phyloP scores from a whole-genome alignment of 345 rosid genomes.

The Corchorus capsularis region DNA sequence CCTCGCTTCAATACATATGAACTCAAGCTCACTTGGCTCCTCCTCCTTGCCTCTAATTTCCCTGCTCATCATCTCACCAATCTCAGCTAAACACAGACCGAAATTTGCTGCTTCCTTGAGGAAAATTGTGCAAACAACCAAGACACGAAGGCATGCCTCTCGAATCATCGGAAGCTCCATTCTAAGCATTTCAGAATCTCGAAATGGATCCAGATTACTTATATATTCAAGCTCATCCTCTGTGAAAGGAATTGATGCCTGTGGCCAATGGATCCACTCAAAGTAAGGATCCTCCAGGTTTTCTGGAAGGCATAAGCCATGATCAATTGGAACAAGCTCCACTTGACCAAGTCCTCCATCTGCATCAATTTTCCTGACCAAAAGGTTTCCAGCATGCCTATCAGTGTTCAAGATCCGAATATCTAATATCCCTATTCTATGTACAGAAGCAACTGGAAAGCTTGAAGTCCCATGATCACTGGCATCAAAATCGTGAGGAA shows the following conservation, averaged over 20 bases:
- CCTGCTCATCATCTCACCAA: conserved; percentile 99
- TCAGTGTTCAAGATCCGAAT: conserved; percentile 73
- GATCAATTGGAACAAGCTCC: conserved; percentile 92
- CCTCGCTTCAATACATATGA: conserved; percentile 80
- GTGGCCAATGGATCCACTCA: conserved; percentile 99
- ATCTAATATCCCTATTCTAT: conserved; percentile 74
- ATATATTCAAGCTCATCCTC: conserved; percentile 87
- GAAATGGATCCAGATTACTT: conserved; percentile 55
- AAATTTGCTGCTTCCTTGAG: conserved; percentile 83
- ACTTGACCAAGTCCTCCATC: conserved; percentile 74
- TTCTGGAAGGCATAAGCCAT: conserved; percentile 94
- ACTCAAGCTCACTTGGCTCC: conserved; percentile 96
- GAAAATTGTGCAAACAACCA: conserved; percentile 76
- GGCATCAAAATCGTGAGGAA: conserved; percentile 78
- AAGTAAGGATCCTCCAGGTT: conserved; percentile 94
- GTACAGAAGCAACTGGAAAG: conserved; percentile 65
- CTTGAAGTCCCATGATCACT: conserved; percentile 72
- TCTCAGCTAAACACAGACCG: conserved; percentile 88
- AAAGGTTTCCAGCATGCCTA: conserved; percentile 81
- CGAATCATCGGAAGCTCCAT: conserved; percentile 88
- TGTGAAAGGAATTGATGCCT: conserved; percentile 92
- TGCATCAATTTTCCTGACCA: conserved; percentile 73
- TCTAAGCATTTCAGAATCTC: conserved; percentile 74
- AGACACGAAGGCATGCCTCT: conserved; percentile 84
- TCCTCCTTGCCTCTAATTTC: conserved; percentile 79